Conservation (phyloP, 176 grass and related monocot species). For the Elymus sibiricus region DNA sequence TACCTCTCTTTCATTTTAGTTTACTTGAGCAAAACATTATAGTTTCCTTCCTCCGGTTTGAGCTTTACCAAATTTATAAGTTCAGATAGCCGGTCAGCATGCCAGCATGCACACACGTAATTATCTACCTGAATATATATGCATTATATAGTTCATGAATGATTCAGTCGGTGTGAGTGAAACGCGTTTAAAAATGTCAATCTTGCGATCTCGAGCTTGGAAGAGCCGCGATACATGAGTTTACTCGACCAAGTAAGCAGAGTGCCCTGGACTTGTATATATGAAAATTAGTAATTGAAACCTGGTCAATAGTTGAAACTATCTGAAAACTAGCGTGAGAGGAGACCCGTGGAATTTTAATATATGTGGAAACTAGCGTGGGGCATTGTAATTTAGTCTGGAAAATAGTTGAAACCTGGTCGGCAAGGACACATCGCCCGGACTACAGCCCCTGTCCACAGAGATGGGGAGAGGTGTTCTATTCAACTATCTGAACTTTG, state of each 20-base stretch:
- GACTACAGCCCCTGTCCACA: too few relatives aligned
- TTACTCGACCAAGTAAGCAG: slow-evolving; percentile 29
- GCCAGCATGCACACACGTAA: neutral
- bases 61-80: slow-evolving; percentile 5
- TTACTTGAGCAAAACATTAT: neutral
- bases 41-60: neutral
- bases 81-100: slow-evolving; percentile 16
- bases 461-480: neutral
- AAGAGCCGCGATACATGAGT: slow-evolving; percentile 9
- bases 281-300: neutral
- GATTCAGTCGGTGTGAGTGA: neutral
- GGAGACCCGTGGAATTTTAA: neutral
- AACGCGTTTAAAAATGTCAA: neutral
- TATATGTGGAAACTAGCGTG: neutral
- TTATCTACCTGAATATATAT: slow-evolving; percentile 14
- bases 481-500: too few relatives aligned
- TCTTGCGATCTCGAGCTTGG: slow-evolving; percentile 28
- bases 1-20: neutral
- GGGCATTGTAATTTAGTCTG: neutral
- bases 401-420: too few relatives aligned
- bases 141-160: neutral
- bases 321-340: neutral
- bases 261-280: neutral
- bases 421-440: too few relatives aligned
- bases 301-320: too few relatives aligned